Percentiles rank a stretch among this genome's conserved stretches.
These are phyloP conservation scores for Karstenula rhodostoma DNA, from an alignment of 2,329 filamentous ascomycete species.

Conservation along the genomic window DNA sequence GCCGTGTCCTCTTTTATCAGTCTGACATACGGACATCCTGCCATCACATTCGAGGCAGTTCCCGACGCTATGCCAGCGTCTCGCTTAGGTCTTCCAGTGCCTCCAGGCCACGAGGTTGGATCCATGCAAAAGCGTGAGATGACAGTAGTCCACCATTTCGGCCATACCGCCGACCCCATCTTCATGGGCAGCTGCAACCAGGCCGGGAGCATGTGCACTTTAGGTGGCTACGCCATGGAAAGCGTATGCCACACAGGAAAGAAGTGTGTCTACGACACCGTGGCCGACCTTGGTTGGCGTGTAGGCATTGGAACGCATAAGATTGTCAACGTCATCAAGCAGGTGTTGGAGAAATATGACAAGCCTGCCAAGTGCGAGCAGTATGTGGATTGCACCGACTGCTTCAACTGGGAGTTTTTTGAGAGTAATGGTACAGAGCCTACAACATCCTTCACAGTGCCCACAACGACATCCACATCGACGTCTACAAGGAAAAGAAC, in stretches of 20 bases:
- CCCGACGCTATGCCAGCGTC: slow-evolving; percentile 88
- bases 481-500: slow-evolving; percentile 75
- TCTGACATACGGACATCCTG: slow-evolving; percentile 87
- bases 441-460: slow-evolving; percentile 60
- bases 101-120: slow-evolving; percentile 77
- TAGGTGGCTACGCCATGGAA: slow-evolving; percentile 93
- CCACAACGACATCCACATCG: slow-evolving; percentile 56
- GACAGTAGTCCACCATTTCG: slow-evolving; percentile 88
- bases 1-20: slow-evolving; percentile 88
- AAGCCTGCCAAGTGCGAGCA: slow-evolving; percentile 77
- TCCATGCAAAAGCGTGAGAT: slow-evolving; percentile 68
- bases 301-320: slow-evolving; percentile 91
- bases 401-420: slow-evolving; percentile 92
- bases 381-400: slow-evolving; percentile 84
- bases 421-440: slow-evolving; percentile 87
- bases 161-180: slow-evolving; percentile 93
- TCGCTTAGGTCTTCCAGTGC: slow-evolving; percentile 83
- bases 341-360: slow-evolving; percentile 86
- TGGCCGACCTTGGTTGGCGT: slow-evolving; percentile 89
- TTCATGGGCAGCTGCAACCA: slow-evolving; percentile 95
- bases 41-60: slow-evolving; percentile 92
- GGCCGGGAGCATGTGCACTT: slow-evolving; percentile 85
- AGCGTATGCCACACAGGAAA: slow-evolving; percentile 88
- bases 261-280: slow-evolving; percentile 91
- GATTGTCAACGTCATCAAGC: slow-evolving; percentile 85